phyloP scores from a whole-genome alignment of 345 rosid species.

The Draba incana region DNA sequence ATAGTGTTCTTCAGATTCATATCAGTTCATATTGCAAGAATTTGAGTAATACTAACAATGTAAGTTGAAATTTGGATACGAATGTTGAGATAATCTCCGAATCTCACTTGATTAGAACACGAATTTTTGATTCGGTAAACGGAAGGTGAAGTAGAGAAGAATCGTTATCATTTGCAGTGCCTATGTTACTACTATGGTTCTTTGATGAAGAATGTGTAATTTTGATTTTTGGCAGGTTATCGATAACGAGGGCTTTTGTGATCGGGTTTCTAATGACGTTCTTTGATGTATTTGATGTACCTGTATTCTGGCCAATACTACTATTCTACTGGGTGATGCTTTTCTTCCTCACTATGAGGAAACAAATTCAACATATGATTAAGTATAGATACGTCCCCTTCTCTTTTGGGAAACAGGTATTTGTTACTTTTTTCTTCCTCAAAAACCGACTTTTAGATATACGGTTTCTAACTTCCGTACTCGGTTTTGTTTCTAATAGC shows the following conservation, averaged over 20 bases:
- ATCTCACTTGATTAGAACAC: background rate
- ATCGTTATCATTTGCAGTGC: too few relatives aligned
- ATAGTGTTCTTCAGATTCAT: background rate
- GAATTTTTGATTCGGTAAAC: too few relatives aligned
- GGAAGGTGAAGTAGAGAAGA: too few relatives aligned
- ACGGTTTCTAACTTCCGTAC: background rate
- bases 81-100: background rate
- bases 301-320: constrained; percentile 93
- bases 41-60: background rate
- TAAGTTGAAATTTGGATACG: background rate
- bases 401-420: constrained; percentile 84
- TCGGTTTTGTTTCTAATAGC: constrained; percentile 41
- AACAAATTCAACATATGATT: constrained; percentile 82
- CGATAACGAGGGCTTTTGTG: constrained; percentile 65
- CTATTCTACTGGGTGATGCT: constrained; percentile 81
- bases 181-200: background rate
- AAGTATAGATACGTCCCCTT: constrained; percentile 83
- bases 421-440: background rate
- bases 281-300: constrained; percentile 68
- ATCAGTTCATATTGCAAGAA: too few relatives aligned
- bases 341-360: constrained; percentile 72
- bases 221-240: constrained; percentile 50
- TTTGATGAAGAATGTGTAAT: background rate
- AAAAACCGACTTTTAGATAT: background rate
- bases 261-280: constrained; percentile 73